Evolutionary conservation across 202 grass and related monocot species (phyloP), one percentile per base, ranked within the genome.

Genomic region (Zoysia matrella): DNA sequence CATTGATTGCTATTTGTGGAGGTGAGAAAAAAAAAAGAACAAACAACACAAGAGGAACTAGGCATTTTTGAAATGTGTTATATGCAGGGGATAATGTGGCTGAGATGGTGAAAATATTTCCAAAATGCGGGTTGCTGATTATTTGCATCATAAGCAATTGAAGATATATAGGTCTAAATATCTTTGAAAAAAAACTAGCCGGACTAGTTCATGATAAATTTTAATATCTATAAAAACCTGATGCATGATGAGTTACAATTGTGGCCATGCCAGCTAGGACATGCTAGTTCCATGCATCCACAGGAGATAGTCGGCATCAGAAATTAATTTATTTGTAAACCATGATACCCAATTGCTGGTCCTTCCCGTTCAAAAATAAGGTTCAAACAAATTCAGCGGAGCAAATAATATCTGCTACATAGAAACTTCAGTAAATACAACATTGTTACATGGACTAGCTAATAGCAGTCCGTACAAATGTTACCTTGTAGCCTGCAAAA

Each of bases 371-470:
- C 1, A 53, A 67, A 79, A 57, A 47, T 57, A 40, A 57, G 41
- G 51, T 69, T 11, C 51, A 58, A 55, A 66, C 7, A 57, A 67
- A 16, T 41, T 61, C 18, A 71, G 7, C 41, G 71, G 18, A 60
- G 5, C 7, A 47, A 58, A 83, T 4, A 82, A 47, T 65, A 65
- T 82, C 22, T 30, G 22, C 16, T 52, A 52, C 65, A 15, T 54
- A 13, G 52, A 82, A 82, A 1, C 54, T 44, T 72, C 12, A 22
- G 1, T 52, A 44, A 42, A 3, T 16, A 42, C 1, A 30, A 43
- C 8, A 57, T 60, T 65, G 14, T 16, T 62, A 16, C 50, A 11
- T 15, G 18, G 14, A 41, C 18, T 39, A 50, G 6, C 45, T 62
- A 36, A 56, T 14, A 64, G 41, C n/a, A 18, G 4, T 57, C 8